A percentile compares a stretch with the other conserved stretches of the same genome.
Conservation (phyloP, 2,329 filamentous ascomycete species). For the Stagonosporopsis cucurbitacearum region DNA sequence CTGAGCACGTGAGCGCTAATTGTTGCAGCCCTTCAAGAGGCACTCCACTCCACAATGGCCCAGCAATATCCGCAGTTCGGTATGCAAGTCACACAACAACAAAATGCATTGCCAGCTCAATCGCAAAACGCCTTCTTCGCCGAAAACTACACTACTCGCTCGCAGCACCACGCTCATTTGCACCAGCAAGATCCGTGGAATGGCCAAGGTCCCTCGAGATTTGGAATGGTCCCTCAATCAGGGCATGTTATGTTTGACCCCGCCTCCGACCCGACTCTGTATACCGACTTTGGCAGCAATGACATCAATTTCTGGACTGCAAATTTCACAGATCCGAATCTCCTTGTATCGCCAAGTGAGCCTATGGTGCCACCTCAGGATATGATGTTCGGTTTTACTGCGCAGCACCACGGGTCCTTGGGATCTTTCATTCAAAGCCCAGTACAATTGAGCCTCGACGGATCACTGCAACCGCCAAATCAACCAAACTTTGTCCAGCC, state of each 20-base stretch:
- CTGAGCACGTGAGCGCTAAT: conserved; percentile 19
- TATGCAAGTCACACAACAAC: conserved; percentile 24
- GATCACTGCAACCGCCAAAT: conserved; percentile 35
- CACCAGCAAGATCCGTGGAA: conserved; percentile 43
- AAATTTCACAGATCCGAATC: conserved; percentile 36
- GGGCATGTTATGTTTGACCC: conserved; percentile 41
- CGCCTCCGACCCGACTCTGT: conserved; percentile 34
- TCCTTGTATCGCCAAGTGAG: conserved; percentile 39
- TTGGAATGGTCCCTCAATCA: conserved; percentile 35
- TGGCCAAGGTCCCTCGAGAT: conserved; percentile 37
- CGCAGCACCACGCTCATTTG: conserved; percentile 19
- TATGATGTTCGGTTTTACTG: conserved; percentile 25
- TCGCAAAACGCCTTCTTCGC: conserved; percentile 27
- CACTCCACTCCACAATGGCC: conserved; percentile 31
- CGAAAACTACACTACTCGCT: conserved; percentile 29
- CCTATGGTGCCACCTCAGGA: conserved; percentile 33
- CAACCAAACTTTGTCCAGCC: conserved; percentile 34
- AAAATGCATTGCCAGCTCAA: conserved; percentile 25
- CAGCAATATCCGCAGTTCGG: conserved; percentile 32
- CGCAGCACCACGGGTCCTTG: conserved; percentile 22
- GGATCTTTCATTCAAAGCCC: conserved; percentile 25
- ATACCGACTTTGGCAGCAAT: conserved; percentile 24
- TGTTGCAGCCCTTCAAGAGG: conserved; percentile 33
- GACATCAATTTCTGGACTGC: conserved; percentile 36
- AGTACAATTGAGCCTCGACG: conserved; percentile 31